These are phyloP conservation scores for Remersonia thermophila DNA, from an alignment of 2,329 filamentous ascomycete genomes.

Conservation along the genomic window DNA sequence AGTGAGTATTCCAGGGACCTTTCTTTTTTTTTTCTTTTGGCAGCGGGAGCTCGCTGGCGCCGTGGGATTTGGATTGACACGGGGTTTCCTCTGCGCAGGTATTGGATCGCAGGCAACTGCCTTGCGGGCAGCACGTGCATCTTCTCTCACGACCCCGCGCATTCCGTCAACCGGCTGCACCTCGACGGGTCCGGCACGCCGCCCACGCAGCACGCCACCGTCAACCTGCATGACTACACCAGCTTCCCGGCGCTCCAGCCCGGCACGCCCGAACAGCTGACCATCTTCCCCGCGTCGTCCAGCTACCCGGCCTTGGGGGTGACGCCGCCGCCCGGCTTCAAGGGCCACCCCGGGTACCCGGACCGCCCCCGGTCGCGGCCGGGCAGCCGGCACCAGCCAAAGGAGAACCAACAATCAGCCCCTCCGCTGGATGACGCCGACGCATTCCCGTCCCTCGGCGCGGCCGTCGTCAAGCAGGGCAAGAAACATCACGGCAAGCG, in stretches of 20 bases:
- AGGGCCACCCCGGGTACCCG: conserved; percentile 42
- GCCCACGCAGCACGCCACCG: conserved; percentile 49
- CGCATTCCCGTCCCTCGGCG: conserved; percentile 82
- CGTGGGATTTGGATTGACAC: no score
- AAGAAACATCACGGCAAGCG: conserved; percentile 94
- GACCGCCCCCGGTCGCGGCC: conserved; percentile 71
- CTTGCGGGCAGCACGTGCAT: conserved; percentile 88
- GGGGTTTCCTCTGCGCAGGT: conserved; percentile 37
- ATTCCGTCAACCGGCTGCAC: conserved; percentile 69
- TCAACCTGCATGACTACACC: conserved; percentile 73
- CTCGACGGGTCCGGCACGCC: conserved; percentile 57
- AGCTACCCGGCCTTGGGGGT: conserved; percentile 42
- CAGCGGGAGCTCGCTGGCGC: no score
- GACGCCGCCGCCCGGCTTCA: conserved; percentile 59
- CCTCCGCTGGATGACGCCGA: conserved; percentile 86
- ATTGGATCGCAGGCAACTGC: conserved; percentile 94
- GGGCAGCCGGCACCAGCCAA: conserved; percentile 63
- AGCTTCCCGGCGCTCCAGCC: conserved; percentile 69
- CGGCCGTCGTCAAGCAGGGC: conserved; percentile 58
- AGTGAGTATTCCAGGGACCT: conserved; percentile 47
- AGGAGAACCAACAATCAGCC: conserved; percentile 51
- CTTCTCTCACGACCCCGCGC: conserved; percentile 89
- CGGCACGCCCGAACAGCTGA: conserved; percentile 45
- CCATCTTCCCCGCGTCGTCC: conserved; percentile 38
- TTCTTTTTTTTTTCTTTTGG: no score